Evolutionary conservation across 2,329 filamentous ascomycete genomes (phyloP).

Genomic region (Metarhizium album): DNA sequence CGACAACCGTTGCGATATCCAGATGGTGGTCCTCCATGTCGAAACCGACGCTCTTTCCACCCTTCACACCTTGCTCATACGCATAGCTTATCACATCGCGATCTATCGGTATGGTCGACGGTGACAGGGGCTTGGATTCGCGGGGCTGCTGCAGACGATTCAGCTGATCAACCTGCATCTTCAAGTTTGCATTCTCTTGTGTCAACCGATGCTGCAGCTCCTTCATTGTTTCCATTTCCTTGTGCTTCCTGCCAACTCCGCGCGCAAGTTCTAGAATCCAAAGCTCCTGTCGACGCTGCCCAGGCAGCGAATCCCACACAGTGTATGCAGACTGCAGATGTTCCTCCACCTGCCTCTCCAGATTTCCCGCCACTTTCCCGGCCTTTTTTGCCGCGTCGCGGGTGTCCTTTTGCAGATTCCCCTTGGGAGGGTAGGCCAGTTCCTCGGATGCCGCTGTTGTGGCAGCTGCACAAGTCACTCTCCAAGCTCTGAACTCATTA

Average conservation of each 20-base stretch:
- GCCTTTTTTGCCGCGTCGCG: constrained; percentile 37
- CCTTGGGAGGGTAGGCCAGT: constrained; percentile 34
- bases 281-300: constrained; percentile 44
- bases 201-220: constrained; percentile 38
- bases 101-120: constrained; percentile 41
- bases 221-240: constrained; percentile 41
- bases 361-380: constrained; percentile 41
- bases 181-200: constrained; percentile 48
- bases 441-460: constrained; percentile 42
- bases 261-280: constrained; percentile 53
- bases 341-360: constrained; percentile 59
- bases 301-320: constrained; percentile 60
- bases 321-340: constrained; percentile 70
- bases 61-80: constrained; percentile 33
- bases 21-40: constrained; percentile 39
- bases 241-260: constrained; percentile 45
- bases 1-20: constrained; percentile 40
- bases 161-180: constrained; percentile 47
- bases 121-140: constrained; percentile 44
- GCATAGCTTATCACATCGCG: constrained; percentile 35
- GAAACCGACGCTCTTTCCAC: constrained; percentile 31
- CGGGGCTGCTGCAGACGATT: constrained; percentile 48
- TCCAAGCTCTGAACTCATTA: constrained; percentile 58
- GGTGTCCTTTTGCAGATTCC: constrained; percentile 28
- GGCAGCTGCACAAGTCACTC: constrained; percentile 37